These are phyloP conservation scores for Fraxinus platypoda DNA, from an alignment of 305 asterid species.

Conservation along the genomic window DNA sequence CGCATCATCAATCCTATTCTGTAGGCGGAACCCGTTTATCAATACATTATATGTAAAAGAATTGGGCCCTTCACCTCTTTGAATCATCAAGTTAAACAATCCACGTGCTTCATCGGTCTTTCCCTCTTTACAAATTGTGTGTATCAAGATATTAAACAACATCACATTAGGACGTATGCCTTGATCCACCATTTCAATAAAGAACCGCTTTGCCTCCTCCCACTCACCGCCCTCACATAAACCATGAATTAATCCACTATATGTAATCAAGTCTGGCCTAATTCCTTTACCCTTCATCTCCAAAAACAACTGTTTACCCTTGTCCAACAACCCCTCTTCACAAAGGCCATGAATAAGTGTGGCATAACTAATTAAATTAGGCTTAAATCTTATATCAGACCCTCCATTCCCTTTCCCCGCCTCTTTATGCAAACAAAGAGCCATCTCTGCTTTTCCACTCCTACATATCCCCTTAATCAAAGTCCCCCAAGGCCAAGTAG, in stretches of 20 bases:
- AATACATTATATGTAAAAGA: slow-evolving; percentile 49
- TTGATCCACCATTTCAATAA: slow-evolving; percentile 56
- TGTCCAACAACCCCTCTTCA: slow-evolving; percentile 49
- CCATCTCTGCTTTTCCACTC: slow-evolving; percentile 54
- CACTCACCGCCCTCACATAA: slow-evolving; percentile 41
- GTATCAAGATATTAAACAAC: slow-evolving; percentile 52
- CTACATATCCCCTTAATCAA: slow-evolving; percentile 62
- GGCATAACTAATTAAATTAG: slow-evolving; percentile 49
- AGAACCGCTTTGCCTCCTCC: slow-evolving; percentile 52
- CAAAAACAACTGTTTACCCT: slow-evolving; percentile 44
- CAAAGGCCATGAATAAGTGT: slow-evolving; percentile 57
- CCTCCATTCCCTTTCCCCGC: slow-evolving; percentile 32
- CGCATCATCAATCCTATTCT: slow-evolving; percentile 53
- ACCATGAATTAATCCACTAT: slow-evolving; percentile 48
- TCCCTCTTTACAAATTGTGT: slow-evolving; percentile 58
- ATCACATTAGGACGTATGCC: slow-evolving; percentile 59
- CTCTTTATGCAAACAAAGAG: slow-evolving; percentile 52
- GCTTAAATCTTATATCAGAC: slow-evolving; percentile 34
- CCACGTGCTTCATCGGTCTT: slow-evolving; percentile 52
- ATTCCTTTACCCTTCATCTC: slow-evolving; percentile 66
- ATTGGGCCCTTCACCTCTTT: slow-evolving; percentile 64
- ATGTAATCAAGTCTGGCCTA: slow-evolving; percentile 49
- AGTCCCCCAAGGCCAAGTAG: slow-evolving; percentile 54
- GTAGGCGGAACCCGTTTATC: slow-evolving; percentile 60
- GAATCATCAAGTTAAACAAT: slow-evolving; percentile 58